Base-by-base conservation (phyloP, 768 basidiomycete genomes). In the Phaeotremella skinneri region DNA sequence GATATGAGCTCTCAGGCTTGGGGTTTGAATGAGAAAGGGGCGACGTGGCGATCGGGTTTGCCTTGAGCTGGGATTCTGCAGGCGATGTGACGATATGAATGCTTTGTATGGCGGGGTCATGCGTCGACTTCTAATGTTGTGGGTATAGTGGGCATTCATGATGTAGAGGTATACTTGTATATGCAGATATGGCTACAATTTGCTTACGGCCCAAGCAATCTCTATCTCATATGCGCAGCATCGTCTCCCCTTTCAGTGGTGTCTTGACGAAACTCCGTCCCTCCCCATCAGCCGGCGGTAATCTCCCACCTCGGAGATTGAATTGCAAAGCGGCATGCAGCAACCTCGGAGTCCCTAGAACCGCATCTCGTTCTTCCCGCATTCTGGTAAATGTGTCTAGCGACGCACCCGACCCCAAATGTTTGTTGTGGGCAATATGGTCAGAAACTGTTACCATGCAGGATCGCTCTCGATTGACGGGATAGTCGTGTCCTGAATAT, bases 251-350 rank as follows among this genome's bases (percentile, higher is more conserved):
- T 2, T 32, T 47, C 16, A 62, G 49, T 16, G 61, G 61, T 21
- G 51, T 62, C 26, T 34, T 47, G n/a, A 62, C 48, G 47, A 43
- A 53, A 30, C 56, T 51, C 21, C 49, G 42, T 31, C 61, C 61
- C 25, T 53, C 30, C 6, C 32, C 43, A 52, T 58, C 61, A 4
- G 27, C 43, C 21, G 17, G 5, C 0, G 61, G 61, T 16, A 62
- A 17, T 13, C 61, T 50, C 21, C 61, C 61, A 9, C 61, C 61
- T 13, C 56, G 26, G 0, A 62, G 51, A 39, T 62, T 62, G 23
- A 74, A 67, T 58, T 74, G 72, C 14, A 74, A 43, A n/a, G 62
- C 61, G 37, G 70, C 63, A 39, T 68, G 64, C 45, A 74, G 26
- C 43, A 74, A 39, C 32, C 58, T 53, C 7, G 72, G 72, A n/a